Evolutionary conservation across 2,329 filamentous ascomycete species (phyloP), one percentile per base, ranked within the genome.

Genomic region (Pyrenophora graminea): DNA sequence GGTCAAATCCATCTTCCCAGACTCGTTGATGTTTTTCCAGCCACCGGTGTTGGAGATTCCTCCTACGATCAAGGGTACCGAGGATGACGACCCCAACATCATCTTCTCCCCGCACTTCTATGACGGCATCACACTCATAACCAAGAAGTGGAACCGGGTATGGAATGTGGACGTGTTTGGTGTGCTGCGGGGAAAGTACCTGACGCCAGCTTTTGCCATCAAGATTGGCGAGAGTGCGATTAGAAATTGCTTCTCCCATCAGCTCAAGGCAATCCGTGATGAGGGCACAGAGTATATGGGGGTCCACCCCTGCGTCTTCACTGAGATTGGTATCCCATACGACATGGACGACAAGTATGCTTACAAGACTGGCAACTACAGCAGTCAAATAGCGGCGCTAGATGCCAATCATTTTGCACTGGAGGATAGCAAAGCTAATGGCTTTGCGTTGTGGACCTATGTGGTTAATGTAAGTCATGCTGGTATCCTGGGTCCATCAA

Each of bases 81-180:
- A 81, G 23, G 93, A 97, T 67, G 92, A 97, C 63, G 92, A 99
- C 62, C 85, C 86, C 3, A 90, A 87, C 56, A 88, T 97, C 83
- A 89, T 92, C 2, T 97, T 97, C 71, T 88, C 94, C 8, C 91
- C 92, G 1, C 94, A 99, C 74, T 99, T 90, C 70, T 99, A 99
- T 72, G 94, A 99, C 64, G 94, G 94, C 9, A 88, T 99, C 48
- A 99, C 94, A 0, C 80, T 99, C 3, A 89, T 99, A 82, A 97
- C 91, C 10, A 99, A 99, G 76, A 96, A 96, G 73, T 99, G 94
- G 81, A 99, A 97, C 69, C 88, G 92, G 33, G 86, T 88, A 13
- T 99, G 94, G 89, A 99, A 99, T 62, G 89, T 99, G 6, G 94
- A 99, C 70, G 90, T 99, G 4, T 85, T 99, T 43, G 94, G 94